Evolutionary conservation across 1,139 yeast genomes (phyloP).

Genomic region (Entelexis sorbosivorans): DNA sequence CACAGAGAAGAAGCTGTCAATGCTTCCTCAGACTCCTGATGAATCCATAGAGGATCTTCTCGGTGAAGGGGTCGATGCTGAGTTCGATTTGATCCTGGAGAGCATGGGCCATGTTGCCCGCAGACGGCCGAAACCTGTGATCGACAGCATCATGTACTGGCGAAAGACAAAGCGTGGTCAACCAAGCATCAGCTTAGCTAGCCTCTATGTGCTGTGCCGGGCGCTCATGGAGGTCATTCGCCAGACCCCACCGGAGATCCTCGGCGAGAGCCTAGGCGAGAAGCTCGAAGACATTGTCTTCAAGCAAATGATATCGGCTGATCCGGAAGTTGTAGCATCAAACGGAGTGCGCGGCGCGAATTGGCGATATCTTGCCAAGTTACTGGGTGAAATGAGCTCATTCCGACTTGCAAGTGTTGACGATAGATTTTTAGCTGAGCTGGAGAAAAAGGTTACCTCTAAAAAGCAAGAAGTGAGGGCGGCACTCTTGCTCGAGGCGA

Average conservation of each 20-base stretch:
- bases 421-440: constrained; percentile 84
- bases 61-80: constrained; percentile 77
- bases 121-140: constrained; percentile 86
- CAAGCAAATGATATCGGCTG: constrained; percentile 78
- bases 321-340: constrained; percentile 27
- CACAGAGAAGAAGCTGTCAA: constrained; percentile 74
- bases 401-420: constrained; percentile 76
- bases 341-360: constrained; percentile 73
- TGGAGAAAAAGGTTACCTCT: constrained; percentile 38
- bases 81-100: constrained; percentile 72
- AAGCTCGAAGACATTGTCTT: constrained; percentile 89
- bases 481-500: constrained; percentile 74
- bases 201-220: constrained; percentile 83
- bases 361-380: constrained; percentile 85
- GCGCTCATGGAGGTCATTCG: constrained; percentile 86
- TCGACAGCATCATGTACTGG: constrained; percentile 98
- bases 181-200: constrained; percentile 39
- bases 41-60: constrained; percentile 61
- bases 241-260: constrained; percentile 61
- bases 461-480: constrained; percentile 56
- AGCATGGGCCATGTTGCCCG: constrained; percentile 86
- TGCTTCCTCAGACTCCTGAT: constrained; percentile 58
- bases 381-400: constrained; percentile 83
- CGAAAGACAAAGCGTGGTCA: constrained; percentile 82
- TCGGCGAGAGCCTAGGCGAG: constrained; percentile 72